These are phyloP conservation scores for Hypoxylon sp. DNA, from an alignment of 2,329 filamentous ascomycete genomes.

Conservation along the genomic window DNA sequence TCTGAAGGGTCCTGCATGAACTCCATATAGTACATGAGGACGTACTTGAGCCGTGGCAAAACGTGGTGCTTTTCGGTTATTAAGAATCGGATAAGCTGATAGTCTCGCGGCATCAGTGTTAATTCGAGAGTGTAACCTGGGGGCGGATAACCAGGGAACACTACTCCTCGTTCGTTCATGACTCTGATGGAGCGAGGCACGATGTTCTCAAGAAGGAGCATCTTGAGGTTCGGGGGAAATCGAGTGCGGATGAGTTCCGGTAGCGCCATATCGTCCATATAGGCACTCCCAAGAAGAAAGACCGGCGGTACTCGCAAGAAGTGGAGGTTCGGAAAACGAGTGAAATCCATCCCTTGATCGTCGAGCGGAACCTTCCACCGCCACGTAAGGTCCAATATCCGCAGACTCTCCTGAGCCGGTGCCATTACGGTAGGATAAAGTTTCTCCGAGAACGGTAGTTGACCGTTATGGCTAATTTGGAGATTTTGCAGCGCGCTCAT, in stretches of 20 bases:
- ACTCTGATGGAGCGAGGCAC: constrained; percentile 39
- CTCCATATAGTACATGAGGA: constrained; percentile 43
- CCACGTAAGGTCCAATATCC: constrained; percentile 40
- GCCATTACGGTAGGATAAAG: constrained; percentile 31
- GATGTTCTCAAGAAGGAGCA: constrained; percentile 42
- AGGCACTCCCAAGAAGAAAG: constrained; percentile 35
- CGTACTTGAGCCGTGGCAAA: constrained; percentile 38
- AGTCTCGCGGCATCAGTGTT: constrained; percentile 38
- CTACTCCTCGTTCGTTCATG: constrained; percentile 39
- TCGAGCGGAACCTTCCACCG: constrained; percentile 41
- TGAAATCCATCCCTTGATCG: constrained; percentile 39
- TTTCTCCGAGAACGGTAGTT: constrained; percentile 38
- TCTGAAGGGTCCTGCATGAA: constrained; percentile 33
- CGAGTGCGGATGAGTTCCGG: constrained; percentile 31
- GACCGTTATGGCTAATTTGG: constrained; percentile 30
- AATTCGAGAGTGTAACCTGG: constrained; percentile 36
- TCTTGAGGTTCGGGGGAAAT: constrained; percentile 41
- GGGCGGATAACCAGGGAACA: constrained; percentile 39
- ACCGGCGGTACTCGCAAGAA: constrained; percentile 38
- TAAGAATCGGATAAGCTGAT: constrained; percentile 38
- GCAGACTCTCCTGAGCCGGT: constrained; percentile 27
- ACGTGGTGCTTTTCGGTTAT: constrained; percentile 37
- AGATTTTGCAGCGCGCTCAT: constrained; percentile 27
- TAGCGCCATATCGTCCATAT: constrained; percentile 31
- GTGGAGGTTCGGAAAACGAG: constrained; percentile 35